Evolutionary conservation across 2,329 filamentous ascomycete species (phyloP).

Genomic region (Clarireedia homoeocarpa): DNA sequence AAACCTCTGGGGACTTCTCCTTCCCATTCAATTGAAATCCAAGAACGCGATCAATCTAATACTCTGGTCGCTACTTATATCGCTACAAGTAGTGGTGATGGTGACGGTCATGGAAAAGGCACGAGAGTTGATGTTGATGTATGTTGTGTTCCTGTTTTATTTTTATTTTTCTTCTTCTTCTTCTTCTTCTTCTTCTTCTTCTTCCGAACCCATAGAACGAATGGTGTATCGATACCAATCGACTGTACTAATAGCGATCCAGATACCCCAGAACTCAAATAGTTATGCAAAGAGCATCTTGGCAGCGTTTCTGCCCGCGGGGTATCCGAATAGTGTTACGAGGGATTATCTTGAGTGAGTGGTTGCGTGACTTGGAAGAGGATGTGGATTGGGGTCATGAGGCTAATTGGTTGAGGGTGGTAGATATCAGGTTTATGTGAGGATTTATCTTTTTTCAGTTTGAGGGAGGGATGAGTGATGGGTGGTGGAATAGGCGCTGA

Average conservation of each 20-base stretch:
- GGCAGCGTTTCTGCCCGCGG: constrained; percentile 58
- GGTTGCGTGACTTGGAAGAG: background rate
- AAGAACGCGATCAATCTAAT: constrained; percentile 27
- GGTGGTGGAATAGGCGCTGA: background rate
- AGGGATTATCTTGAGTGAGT: constrained; percentile 58
- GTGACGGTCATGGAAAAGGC: background rate
- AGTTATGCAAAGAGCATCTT: constrained; percentile 33
- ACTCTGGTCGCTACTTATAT: constrained; percentile 29
- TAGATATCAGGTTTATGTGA: constrained; percentile 62
- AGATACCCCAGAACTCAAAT: constrained; percentile 21
- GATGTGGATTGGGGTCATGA: background rate
- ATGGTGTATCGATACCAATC: background rate
- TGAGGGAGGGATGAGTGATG: background rate
- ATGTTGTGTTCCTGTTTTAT: background rate
- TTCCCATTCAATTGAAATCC: constrained; percentile 13
- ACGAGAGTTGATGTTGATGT: constrained; percentile 20
- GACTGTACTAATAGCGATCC: background rate
- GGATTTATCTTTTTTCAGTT: constrained; percentile 14
- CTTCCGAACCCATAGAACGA: too few relatives aligned
- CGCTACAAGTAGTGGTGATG: background rate
- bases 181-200: background rate
- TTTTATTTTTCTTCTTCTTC: background rate
- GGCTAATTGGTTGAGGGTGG: background rate
- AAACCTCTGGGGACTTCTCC: background rate
- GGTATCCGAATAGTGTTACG: constrained; percentile 64